Evolutionary conservation across 2,329 filamentous ascomycete genomes (phyloP).

Genomic region (Emericellopsis cladophorae): DNA sequence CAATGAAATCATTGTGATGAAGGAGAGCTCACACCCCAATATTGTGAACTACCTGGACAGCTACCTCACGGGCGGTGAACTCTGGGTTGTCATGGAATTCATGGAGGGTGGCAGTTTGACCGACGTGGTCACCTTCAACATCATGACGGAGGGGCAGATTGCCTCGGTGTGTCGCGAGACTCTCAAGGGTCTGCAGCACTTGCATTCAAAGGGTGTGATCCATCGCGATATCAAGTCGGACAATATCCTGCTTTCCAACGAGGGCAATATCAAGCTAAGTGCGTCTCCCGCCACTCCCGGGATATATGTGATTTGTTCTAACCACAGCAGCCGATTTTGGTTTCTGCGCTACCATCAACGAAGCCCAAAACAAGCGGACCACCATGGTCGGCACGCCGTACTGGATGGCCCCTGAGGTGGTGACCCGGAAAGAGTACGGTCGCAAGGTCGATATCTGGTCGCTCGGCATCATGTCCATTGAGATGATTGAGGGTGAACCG

Average conservation of each 20-base stretch:
- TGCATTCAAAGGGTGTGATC: conserved; percentile 96
- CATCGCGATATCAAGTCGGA: conserved; percentile 99
- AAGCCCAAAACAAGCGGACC: conserved; percentile 90
- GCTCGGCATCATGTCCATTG: conserved; percentile 96
- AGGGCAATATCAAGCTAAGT: conserved; percentile 97
- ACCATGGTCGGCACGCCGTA: conserved; percentile 99
- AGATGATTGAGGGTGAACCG: conserved; percentile 98
- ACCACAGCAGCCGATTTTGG: conserved; percentile 74
- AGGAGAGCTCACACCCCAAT: conserved; percentile 94
- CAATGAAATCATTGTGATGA: conserved; percentile 98
- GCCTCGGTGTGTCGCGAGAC: conserved; percentile 92
- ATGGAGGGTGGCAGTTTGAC: conserved; percentile 98
- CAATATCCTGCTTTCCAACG: conserved; percentile 86
- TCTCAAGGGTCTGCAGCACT: conserved; percentile 78
- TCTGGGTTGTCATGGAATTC: conserved; percentile 99
- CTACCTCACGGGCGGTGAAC: conserved; percentile 75
- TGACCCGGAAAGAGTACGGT: conserved; percentile 94
- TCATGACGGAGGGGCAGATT: conserved; percentile 97
- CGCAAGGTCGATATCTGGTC: conserved; percentile 99
- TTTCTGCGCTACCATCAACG: conserved; percentile 97
- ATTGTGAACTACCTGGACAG: conserved; percentile 99
- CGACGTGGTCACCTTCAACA: conserved; percentile 97
- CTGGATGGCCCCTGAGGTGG: conserved; percentile 99
- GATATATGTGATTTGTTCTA: background rate
- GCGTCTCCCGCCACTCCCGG: conserved; percentile 22